Base-by-base conservation (phyloP, 352 stramenopile species). In the Globisporangium polare region DNA sequence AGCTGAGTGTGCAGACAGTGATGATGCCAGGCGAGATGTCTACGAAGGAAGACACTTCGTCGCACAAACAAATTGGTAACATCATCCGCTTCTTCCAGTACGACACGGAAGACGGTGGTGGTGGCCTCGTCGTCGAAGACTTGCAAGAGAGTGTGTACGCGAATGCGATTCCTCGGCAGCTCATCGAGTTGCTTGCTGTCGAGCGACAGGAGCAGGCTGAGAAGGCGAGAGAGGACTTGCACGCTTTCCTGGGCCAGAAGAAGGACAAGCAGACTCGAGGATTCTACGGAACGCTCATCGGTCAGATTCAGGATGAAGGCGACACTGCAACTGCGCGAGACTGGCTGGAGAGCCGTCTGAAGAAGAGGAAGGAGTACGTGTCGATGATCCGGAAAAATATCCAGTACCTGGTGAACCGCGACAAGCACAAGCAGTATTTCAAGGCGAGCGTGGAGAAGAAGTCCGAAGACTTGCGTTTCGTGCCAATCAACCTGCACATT, bases 71-170 rank as follows among this genome's bases (percentile, higher is more conserved):
- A 61, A 95, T 95, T 52, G 86, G 86, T 24, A 93, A 95, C 68
- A 92, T 95, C 46, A 92, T 93, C 41, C 83, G 84, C 13, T 95
- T 91, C 55, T 95, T 95, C 62, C 85, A 94, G 64, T 95, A 93
- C 35, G 86, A 95, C 51, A 89, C 86, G 22, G 83, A 93, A 65
- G 81, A 92, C 62, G 86, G 84, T 0, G 77, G 80, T 2, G 85
- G 78, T 47, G 86, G 84, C 29, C 74, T 95, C 17, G 86, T 95
- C 1, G 86, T 95, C 3, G 86, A 95, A 59, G 86, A 94, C 46
- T 58, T 95, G 33, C 82, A 94, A 50, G 86, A 95, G 61, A 89
- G 80, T 43, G 63, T 81, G 3, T 90, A 90, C 57, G 67, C 80
- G 0, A 95, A 95, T 63, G 67, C 74, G n/a, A 91, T 95, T 45